phyloP scores from a whole-genome alignment of 306 rosid genomes.

The Myrica gale region DNA sequence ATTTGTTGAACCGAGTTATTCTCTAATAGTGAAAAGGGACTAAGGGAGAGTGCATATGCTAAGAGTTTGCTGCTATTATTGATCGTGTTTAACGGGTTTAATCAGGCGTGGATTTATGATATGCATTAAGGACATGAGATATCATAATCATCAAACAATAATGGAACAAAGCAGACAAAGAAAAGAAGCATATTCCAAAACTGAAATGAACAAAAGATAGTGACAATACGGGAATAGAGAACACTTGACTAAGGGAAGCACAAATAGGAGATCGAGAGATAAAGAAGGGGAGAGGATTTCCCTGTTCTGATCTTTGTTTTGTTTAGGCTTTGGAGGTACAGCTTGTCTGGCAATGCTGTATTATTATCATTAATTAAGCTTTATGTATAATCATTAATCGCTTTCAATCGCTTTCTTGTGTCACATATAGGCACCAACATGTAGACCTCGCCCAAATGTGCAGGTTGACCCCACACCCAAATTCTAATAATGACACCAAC shows the following conservation, averaged over 20 bases:
- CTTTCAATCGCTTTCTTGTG: slow-evolving; percentile 51
- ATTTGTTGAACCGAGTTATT: no score
- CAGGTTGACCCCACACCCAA: slow-evolving; percentile 39
- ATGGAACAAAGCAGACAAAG: slow-evolving; percentile 17
- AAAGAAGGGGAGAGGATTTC: slow-evolving; percentile 17
- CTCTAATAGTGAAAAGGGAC: no score
- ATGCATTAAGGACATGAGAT: slow-evolving; percentile 34
- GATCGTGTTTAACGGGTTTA: no score
- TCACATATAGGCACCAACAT: slow-evolving; percentile 58
- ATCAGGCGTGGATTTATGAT: slow-evolving; percentile 19
- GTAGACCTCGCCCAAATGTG: slow-evolving; percentile 57
- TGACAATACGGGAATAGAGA: slow-evolving; percentile 35
- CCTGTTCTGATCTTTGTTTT: slow-evolving; percentile 27
- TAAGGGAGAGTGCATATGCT: no score
- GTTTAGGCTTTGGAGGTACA: slow-evolving; percentile 44
- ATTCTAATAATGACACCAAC: slow-evolving; percentile 58
- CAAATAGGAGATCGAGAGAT: slow-evolving; percentile 22
- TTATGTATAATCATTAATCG: slow-evolving; percentile 29
- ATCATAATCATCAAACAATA: slow-evolving; percentile 23
- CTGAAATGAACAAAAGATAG: slow-evolving; percentile 48
- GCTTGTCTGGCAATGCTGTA: slow-evolving; percentile 61
- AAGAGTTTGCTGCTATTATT: no score
- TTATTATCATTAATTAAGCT: slow-evolving; percentile 36
- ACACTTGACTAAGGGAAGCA: slow-evolving; percentile 24
- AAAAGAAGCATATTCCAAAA: slow-evolving; percentile 41